phyloP scores from a whole-genome alignment of 257 asterid genomes.

The Jasminum sambac region DNA sequence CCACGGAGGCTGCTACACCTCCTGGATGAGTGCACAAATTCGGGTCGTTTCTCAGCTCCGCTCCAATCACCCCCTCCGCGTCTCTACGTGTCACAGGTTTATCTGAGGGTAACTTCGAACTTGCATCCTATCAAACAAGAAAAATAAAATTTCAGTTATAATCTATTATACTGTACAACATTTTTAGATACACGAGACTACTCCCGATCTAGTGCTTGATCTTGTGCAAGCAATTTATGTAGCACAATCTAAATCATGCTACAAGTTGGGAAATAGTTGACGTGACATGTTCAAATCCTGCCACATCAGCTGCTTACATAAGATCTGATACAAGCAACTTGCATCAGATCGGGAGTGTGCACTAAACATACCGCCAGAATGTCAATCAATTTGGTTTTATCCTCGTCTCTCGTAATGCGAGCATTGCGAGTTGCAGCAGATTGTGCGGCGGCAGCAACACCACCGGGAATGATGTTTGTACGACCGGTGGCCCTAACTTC shows the following conservation, averaged over 20 bases:
- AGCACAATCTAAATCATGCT: too few relatives aligned
- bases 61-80: conserved; percentile 98
- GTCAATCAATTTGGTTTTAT: conserved; percentile 81
- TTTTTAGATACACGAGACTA: neutral
- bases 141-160: neutral
- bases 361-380: conserved; percentile 52
- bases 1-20: conserved; percentile 89
- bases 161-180: neutral
- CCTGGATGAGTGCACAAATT: conserved; percentile 93
- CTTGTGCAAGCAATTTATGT: too few relatives aligned
- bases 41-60: conserved; percentile 92
- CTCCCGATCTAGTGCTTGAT: too few relatives aligned
- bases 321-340: too few relatives aligned
- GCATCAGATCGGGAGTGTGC: too few relatives aligned
- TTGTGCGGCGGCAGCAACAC: conserved; percentile 97
- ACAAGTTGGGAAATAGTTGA: too few relatives aligned
- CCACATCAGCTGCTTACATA: too few relatives aligned
- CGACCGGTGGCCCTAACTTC: conserved; percentile 98
- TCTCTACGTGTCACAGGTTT: conserved; percentile 87
- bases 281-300: too few relatives aligned
- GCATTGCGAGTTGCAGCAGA: conserved; percentile 99
- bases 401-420: conserved; percentile 66
- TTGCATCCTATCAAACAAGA: conserved; percentile 61
- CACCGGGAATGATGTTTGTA: conserved; percentile 88
- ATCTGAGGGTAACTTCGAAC: conserved; percentile 77